These are phyloP conservation scores for Atkinsonella texensis DNA, from an alignment of 2,329 filamentous ascomycete species.

Conservation along the genomic window DNA sequence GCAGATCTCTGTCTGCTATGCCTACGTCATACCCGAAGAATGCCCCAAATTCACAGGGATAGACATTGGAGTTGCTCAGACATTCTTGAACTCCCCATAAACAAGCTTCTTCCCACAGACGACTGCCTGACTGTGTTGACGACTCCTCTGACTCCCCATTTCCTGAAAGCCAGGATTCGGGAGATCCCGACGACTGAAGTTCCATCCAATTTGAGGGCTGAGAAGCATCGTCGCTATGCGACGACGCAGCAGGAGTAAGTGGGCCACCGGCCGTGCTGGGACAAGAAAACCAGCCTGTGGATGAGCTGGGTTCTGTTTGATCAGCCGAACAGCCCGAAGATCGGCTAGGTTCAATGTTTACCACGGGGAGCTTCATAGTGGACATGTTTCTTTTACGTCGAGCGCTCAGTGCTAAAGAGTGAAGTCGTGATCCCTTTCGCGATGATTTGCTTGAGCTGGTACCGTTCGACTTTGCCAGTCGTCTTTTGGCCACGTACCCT, in stretches of 20 bases:
- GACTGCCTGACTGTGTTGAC: not conserved
- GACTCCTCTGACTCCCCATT: constrained; percentile 3
- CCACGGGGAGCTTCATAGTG: not conserved
- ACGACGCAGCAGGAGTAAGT: constrained; percentile 5
- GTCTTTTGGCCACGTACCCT: not conserved
- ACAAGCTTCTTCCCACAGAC: not conserved
- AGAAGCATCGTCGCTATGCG: constrained; percentile 3
- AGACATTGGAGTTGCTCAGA: not conserved
- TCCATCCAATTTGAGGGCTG: not conserved
- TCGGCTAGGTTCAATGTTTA: not conserved
- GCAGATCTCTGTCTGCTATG: not conserved
- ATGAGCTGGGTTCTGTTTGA: not conserved
- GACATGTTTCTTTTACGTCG: not conserved
- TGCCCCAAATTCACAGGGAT: not conserved
- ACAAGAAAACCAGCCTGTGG: not conserved
- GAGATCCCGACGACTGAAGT: constrained; percentile 1
- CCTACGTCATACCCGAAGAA: constrained; percentile 2
- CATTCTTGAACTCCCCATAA: not conserved
- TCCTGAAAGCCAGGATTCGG: constrained; percentile 4
- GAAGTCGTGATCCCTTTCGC: not conserved
- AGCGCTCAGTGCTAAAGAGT: not conserved
- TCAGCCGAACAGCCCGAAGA: not conserved
- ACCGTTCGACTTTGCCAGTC: not conserved
- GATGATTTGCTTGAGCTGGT: not conserved
- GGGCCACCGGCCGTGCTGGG: not conserved